phyloP scores from a whole-genome alignment of 768 basidiomycete species.

The Leucocoprinus leucothites region DNA sequence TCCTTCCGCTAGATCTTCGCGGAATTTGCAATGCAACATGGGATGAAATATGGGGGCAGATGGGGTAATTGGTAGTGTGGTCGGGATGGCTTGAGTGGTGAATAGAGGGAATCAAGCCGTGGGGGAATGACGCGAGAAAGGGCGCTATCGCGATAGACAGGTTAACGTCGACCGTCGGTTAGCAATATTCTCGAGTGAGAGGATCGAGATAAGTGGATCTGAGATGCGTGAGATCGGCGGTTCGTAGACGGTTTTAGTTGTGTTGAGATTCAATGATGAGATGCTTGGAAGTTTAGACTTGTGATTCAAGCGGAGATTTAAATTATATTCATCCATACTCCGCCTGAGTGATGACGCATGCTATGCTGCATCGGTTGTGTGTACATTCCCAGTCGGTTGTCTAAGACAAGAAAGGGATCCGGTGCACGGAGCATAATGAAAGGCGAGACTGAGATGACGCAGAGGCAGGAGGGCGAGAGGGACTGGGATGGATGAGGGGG shows the following conservation, averaged over 20 bases:
- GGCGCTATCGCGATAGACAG: too few species aligned
- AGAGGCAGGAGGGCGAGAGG: background rate
- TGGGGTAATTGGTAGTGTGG: too few species aligned
- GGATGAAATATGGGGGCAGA: too few species aligned
- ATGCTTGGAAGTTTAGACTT: background rate
- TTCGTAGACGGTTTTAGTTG: slow-evolving; percentile 5
- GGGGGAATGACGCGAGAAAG: too few species aligned
- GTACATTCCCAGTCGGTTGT: too few species aligned
- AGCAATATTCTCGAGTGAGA: background rate
- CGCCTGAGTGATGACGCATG: background rate
- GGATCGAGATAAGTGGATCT: slow-evolving; percentile 8
- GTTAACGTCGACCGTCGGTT: too few species aligned
- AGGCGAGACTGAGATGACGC: background rate
- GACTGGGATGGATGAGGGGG: slow-evolving; percentile 1
- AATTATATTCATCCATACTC: background rate
- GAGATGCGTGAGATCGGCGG: slow-evolving; percentile 10
- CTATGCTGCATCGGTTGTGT: background rate
- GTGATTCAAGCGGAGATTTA: background rate
- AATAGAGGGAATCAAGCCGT: too few species aligned
- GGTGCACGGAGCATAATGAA: background rate
- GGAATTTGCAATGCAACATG: too few species aligned
- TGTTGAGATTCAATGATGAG: background rate
- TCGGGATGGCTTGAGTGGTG: too few species aligned
- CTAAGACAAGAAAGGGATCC: too few species aligned
- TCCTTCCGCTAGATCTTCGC: too few species aligned